Evolutionary conservation across 2,329 filamentous ascomycete genomes (phyloP).

Genomic region (Drechslerella dactyloides): DNA sequence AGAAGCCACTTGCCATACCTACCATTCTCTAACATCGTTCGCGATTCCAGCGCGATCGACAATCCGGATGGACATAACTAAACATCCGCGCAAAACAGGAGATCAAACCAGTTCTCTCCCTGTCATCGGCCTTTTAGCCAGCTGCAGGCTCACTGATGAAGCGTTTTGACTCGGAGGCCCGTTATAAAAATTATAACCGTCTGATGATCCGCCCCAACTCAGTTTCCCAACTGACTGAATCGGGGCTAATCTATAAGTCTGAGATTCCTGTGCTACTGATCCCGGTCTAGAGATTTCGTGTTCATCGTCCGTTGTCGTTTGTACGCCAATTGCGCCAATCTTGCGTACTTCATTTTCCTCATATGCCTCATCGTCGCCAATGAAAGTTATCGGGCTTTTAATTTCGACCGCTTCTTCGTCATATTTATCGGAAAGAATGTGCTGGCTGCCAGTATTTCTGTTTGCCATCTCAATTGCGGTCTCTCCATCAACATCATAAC

Average conservation of each 20-base stretch:
- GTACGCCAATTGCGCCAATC: slow-evolving; percentile 1
- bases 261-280: not conserved
- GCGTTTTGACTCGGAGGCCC: slow-evolving; percentile 8
- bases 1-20: too few species aligned
- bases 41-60: too few species aligned
- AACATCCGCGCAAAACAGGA: too few species aligned
- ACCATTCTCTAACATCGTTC: too few species aligned
- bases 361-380: not conserved
- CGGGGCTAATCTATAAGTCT: slow-evolving; percentile 10
- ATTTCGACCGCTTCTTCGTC: slow-evolving; percentile 24
- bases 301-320: slow-evolving; percentile 3
- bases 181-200: slow-evolving; percentile 10
- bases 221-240: not conserved
- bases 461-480: slow-evolving; percentile 18
- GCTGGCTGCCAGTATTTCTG: not conserved
- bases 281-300: slow-evolving; percentile 23
- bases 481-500: slow-evolving; percentile 10
- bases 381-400: slow-evolving; percentile 27
- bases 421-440: not conserved
- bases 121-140: slow-evolving; percentile 8
- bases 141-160: slow-evolving; percentile 17
- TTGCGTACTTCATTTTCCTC: not conserved
- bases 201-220: not conserved
- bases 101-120: slow-evolving; percentile 33
- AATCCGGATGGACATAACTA: not conserved